Conservation (phyloP, 306 rosid genomes). For the Fragaria iinumae region DNA sequence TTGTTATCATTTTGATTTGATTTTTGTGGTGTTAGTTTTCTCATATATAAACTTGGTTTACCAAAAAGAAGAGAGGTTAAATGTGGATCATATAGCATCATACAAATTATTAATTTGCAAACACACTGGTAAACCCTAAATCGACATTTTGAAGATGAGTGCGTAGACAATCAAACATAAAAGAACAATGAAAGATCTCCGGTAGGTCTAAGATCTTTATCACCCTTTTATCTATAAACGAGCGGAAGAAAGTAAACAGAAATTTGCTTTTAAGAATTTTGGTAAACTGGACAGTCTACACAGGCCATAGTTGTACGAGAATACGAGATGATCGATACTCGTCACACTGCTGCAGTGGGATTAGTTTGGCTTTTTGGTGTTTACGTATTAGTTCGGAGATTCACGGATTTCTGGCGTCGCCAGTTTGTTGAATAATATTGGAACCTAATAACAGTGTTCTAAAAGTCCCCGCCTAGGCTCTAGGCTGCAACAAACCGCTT, state of each 20-base stretch:
- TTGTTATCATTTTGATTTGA: neutral
- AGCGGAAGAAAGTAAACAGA: neutral
- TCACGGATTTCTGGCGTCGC: neutral
- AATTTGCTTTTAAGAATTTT: neutral
- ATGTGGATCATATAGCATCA: no score
- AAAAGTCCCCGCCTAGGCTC: no score
- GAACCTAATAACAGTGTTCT: neutral
- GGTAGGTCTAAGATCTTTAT: neutral
- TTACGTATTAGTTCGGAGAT: neutral
- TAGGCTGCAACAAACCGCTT: no score
- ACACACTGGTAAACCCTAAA: no score
- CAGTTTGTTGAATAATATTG: neutral
- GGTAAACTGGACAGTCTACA: neutral
- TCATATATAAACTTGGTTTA: no score
- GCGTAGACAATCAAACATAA: neutral
- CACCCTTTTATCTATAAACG: neutral
- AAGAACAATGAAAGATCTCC: neutral
- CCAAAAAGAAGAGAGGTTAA: no score
- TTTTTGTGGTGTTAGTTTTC: neutral
- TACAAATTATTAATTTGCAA: no score
- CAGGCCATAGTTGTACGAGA: neutral
- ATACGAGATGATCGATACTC: neutral
- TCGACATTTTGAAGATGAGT: no score
- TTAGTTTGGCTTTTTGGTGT: neutral
- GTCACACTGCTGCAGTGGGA: neutral